phyloP scores from a whole-genome alignment of 2,329 filamentous ascomycete genomes.

The Drechslerella stenobrocha region DNA sequence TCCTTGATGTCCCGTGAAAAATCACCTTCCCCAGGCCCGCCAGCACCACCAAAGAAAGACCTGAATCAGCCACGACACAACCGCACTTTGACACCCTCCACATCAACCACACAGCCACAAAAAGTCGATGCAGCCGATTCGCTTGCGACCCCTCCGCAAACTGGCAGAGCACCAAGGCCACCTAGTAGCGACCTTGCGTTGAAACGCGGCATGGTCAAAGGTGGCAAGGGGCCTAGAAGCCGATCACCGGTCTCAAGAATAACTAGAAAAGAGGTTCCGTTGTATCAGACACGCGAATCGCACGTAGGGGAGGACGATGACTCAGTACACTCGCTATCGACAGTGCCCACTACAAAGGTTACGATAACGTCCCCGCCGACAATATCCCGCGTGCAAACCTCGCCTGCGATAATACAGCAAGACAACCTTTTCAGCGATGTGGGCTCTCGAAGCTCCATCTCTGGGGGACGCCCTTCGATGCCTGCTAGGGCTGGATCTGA shows the following conservation, averaged over 20 bases:
- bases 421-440: slow-evolving; percentile 22
- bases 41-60: slow-evolving; percentile 38
- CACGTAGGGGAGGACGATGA: slow-evolving; percentile 15
- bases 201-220: slow-evolving; percentile 14
- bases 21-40: slow-evolving; percentile 31
- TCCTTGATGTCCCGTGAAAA: slow-evolving; percentile 42
- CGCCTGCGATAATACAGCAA: slow-evolving; percentile 33
- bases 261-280: slow-evolving; percentile 30
- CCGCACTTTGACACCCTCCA: slow-evolving; percentile 36
- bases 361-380: slow-evolving; percentile 33
- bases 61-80: slow-evolving; percentile 33
- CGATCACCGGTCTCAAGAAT: slow-evolving; percentile 29
- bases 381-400: slow-evolving; percentile 38
- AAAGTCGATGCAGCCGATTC: slow-evolving; percentile 36
- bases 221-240: slow-evolving; percentile 26
- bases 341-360: slow-evolving; percentile 32
- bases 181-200: slow-evolving; percentile 15
- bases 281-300: slow-evolving; percentile 11
- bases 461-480: slow-evolving; percentile 48
- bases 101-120: slow-evolving; percentile 20
- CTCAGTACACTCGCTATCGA: slow-evolving; percentile 18
- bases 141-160: slow-evolving; percentile 36
- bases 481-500: slow-evolving; percentile 50
- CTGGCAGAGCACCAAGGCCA: slow-evolving; percentile 28
- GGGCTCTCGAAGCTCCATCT: slow-evolving; percentile 50